A percentile compares a stretch with the other conserved stretches of the same genome.
These are phyloP conservation scores for Aureobasidium lini DNA, from an alignment of 2,329 filamentous ascomycete species.

Conservation along the genomic window DNA sequence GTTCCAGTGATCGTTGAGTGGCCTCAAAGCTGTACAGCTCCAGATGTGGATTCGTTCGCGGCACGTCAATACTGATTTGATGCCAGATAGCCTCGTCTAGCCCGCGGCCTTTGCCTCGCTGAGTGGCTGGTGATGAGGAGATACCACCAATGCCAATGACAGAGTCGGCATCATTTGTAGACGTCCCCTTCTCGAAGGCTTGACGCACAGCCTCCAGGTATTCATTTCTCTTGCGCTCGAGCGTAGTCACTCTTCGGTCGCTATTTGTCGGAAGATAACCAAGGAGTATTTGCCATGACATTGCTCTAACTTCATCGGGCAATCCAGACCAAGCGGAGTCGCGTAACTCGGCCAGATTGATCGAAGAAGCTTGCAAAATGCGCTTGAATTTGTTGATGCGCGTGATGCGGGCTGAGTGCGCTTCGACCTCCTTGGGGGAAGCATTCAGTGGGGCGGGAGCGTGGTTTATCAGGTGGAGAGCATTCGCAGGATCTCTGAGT, in stretches of 20 bases:
- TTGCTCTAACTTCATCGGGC: slow-evolving; percentile 88
- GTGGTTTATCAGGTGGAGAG: slow-evolving; percentile 88
- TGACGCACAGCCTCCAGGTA: slow-evolving; percentile 84
- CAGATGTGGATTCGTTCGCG: slow-evolving; percentile 90
- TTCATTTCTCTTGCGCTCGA: slow-evolving; percentile 92
- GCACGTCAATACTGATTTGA: slow-evolving; percentile 97
- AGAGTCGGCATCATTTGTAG: slow-evolving; percentile 29
- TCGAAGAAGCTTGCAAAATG: slow-evolving; percentile 84
- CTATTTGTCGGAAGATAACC: slow-evolving; percentile 96
- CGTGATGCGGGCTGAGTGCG: slow-evolving; percentile 76
- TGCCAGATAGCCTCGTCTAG: slow-evolving; percentile 98
- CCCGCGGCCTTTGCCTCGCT: slow-evolving; percentile 61
- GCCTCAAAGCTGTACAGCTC: slow-evolving; percentile 93
- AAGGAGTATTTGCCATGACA: slow-evolving; percentile 96
- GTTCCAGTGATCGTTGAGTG: slow-evolving; percentile 86
- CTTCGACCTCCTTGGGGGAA: slow-evolving; percentile 74
- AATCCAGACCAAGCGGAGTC: slow-evolving; percentile 89
- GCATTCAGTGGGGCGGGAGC: slow-evolving; percentile 66
- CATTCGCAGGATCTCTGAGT: slow-evolving; percentile 76
- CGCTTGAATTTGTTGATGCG: slow-evolving; percentile 99
- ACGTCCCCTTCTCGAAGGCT: slow-evolving; percentile 51
- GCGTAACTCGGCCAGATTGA: slow-evolving; percentile 75
- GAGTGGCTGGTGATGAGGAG: slow-evolving; percentile 33
- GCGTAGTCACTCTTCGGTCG: slow-evolving; percentile 77
- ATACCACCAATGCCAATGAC: slow-evolving; percentile 48